Conservation (phyloP, 345 rosid genomes). For the Eucalyptus curtisii region DNA sequence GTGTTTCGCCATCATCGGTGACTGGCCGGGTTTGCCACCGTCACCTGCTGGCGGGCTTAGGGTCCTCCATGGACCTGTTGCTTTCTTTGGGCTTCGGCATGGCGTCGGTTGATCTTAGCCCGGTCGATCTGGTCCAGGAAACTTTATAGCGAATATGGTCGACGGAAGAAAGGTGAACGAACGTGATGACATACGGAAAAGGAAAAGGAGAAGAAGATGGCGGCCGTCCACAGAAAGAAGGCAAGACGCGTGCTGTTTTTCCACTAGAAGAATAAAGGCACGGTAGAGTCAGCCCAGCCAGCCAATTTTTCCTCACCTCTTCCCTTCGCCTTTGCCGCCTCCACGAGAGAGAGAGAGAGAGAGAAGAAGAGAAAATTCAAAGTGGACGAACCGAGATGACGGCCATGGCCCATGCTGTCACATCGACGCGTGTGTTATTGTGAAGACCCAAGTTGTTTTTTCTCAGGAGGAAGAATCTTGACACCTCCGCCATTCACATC, state of each 20-base stretch:
- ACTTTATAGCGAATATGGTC: not conserved
- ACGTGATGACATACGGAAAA: not conserved
- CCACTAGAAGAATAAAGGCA: not conserved
- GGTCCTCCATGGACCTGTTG: not conserved
- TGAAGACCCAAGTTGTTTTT: not conserved
- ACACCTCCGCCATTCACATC: not conserved
- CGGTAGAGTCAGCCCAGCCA: not conserved
- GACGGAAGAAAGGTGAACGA: not conserved
- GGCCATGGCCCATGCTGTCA: not conserved
- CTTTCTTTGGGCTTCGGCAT: not conserved
- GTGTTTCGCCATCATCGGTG: not conserved
- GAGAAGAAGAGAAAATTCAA: not conserved
- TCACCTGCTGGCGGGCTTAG: not conserved
- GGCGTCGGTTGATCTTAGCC: not conserved
- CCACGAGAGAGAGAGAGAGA: not conserved
- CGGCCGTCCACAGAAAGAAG: not conserved
- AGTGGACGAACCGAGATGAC: not conserved
- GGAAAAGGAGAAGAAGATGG: not conserved
- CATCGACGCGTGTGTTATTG: not conserved
- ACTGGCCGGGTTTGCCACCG: not conserved
- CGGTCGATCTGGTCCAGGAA: not conserved
- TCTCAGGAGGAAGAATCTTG: not conserved
- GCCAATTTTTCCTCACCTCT: not conserved
- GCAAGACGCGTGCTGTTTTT: not conserved
- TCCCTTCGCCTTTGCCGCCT: not conserved